Conservation (phyloP, 1,139 yeast genomes). For the Fermentozyma sake region DNA sequence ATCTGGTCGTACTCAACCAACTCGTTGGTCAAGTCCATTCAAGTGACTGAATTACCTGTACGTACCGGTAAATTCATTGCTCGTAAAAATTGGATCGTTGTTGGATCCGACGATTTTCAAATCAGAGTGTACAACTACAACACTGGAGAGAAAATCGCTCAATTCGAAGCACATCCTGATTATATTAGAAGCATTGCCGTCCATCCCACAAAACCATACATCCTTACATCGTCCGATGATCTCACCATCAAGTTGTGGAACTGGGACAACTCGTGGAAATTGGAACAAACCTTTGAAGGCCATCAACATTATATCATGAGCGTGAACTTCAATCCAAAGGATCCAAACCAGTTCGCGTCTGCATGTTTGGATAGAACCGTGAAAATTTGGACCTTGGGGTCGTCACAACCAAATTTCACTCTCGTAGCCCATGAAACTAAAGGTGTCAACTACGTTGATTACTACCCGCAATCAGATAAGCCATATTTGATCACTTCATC, state of each 20-base stretch:
- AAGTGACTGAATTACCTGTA: constrained; percentile 91
- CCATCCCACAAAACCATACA: constrained; percentile 88
- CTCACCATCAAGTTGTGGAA: constrained; percentile 91
- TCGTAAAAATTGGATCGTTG: constrained; percentile 94
- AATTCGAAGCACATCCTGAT: constrained; percentile 97
- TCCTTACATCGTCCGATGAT: constrained; percentile 89
- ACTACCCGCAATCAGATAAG: constrained; percentile 94
- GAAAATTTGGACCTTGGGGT: constrained; percentile 93
- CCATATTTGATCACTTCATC: constrained; percentile 92
- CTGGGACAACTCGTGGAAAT: constrained; percentile 91
- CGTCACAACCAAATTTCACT: constrained; percentile 87
- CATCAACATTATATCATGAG: constrained; percentile 96
- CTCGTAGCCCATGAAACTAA: constrained; percentile 85
- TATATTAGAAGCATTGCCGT: constrained; percentile 90
- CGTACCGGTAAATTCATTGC: constrained; percentile 95
- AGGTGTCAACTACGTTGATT: constrained; percentile 94
- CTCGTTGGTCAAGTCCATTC: constrained; percentile 47
- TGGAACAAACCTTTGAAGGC: constrained; percentile 90
- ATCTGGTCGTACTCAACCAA: constrained; percentile 91
- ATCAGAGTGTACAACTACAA: constrained; percentile 90
- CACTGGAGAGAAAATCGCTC: constrained; percentile 90
- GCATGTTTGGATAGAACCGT: constrained; percentile 96
- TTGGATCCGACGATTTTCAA: constrained; percentile 94
- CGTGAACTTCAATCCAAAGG: constrained; percentile 93
- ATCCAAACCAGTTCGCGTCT: constrained; percentile 95